Evolutionary conservation across 1,284 basidiomycete genomes (phyloP).

Genomic region (Trichosporon coremiiforme): DNA sequence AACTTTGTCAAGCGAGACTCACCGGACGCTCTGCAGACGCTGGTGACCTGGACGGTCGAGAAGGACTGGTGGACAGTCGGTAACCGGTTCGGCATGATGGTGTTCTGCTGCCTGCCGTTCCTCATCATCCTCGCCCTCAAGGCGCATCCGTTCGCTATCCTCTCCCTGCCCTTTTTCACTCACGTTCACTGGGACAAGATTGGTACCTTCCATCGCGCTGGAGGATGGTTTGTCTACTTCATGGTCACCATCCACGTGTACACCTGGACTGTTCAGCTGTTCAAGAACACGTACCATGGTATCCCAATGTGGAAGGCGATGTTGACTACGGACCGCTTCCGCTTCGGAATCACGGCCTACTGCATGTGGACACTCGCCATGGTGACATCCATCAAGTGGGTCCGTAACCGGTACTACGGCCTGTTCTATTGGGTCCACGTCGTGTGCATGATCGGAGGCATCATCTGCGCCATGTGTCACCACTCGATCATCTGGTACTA

Average conservation of each 20-base stretch:
- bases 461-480: conserved; percentile 66
- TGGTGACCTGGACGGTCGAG: conserved; percentile 19
- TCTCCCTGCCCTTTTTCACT: conserved; percentile 69
- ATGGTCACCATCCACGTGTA: conserved; percentile 69
- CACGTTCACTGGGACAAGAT: conserved; percentile 78
- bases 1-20: conserved; percentile 40
- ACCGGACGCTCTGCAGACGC: conserved; percentile 20
- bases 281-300: conserved; percentile 61
- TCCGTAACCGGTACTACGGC: conserved; percentile 73
- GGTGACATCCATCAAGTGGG: conserved; percentile 65
- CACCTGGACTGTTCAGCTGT: conserved; percentile 74
- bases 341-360: conserved; percentile 74
- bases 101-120: conserved; percentile 75
- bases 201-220: conserved; percentile 70
- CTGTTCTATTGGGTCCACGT: conserved; percentile 75
- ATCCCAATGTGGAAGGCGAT: conserved; percentile 65
- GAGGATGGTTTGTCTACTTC: conserved; percentile 73
- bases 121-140: conserved; percentile 77
- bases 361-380: conserved; percentile 69
- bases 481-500: conserved; percentile 65
- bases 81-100: conserved; percentile 71
- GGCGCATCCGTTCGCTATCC: conserved; percentile 75
- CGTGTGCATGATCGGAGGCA: conserved; percentile 59
- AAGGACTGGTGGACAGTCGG: conserved; percentile 70
- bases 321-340: conserved; percentile 70